phyloP scores from a whole-genome alignment of 768 basidiomycete genomes.

The Rhizopogon sp. region DNA sequence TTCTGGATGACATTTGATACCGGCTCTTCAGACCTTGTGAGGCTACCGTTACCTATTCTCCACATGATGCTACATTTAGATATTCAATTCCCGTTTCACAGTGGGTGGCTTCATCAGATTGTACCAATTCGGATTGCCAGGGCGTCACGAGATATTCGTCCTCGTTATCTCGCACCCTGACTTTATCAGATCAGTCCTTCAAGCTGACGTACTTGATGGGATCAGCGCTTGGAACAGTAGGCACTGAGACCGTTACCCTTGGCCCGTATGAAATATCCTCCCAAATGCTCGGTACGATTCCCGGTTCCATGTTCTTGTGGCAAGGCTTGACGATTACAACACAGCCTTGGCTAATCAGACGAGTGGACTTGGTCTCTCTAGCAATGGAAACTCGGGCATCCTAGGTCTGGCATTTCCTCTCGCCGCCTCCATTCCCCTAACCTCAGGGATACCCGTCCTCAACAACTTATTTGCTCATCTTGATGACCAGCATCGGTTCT shows the following conservation, averaged over 20 bases:
- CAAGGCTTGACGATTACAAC: neutral
- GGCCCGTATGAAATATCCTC: constrained; percentile 40
- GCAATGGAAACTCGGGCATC: constrained; percentile 49
- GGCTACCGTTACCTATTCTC: constrained; percentile 8
- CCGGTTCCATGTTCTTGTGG: neutral
- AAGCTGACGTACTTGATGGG: constrained; percentile 46
- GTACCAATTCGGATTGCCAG: constrained; percentile 39
- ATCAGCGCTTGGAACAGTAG: constrained; percentile 42
- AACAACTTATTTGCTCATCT: constrained; percentile 43
- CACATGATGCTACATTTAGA: constrained; percentile 1
- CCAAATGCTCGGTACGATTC: constrained; percentile 42
- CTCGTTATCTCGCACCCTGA: constrained; percentile 25
- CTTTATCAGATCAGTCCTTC: constrained; percentile 32
- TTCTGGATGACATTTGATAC: constrained; percentile 49
- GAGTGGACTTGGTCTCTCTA: constrained; percentile 35
- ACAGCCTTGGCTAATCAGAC: constrained; percentile 44
- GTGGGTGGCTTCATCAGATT: constrained; percentile 51
- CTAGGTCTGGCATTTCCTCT: constrained; percentile 49
- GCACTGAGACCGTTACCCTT: constrained; percentile 40
- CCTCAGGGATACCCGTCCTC: constrained; percentile 39
- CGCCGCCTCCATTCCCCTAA: constrained; percentile 40
- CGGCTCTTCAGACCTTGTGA: constrained; percentile 53
- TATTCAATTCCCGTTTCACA: constrained; percentile 3
- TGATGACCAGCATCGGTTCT: constrained; percentile 37
- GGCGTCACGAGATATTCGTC: constrained; percentile 37